Conservation (phyloP, 2,329 filamentous ascomycete species). For the Corinectria fuckeliana region DNA sequence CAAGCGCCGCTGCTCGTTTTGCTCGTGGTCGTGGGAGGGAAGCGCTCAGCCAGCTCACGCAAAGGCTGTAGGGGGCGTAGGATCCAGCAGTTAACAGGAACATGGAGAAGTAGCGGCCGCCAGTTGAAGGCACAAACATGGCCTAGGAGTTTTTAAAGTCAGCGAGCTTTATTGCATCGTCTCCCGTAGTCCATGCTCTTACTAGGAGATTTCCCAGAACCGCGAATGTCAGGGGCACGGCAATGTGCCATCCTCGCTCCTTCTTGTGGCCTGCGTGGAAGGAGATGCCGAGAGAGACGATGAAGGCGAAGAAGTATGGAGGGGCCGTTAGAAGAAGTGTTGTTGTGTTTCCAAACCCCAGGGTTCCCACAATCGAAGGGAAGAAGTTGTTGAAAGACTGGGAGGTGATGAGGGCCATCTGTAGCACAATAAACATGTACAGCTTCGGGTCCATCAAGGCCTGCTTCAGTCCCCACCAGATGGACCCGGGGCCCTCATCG, state of each 20-base stretch:
- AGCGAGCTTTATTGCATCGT: neutral
- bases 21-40: constrained; percentile 14
- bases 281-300: constrained; percentile 49
- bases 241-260: constrained; percentile 54
- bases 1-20: constrained; percentile 10
- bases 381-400: constrained; percentile 51
- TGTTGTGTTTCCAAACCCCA: constrained; percentile 13
- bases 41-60: constrained; percentile 13
- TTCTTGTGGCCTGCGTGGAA: constrained; percentile 52
- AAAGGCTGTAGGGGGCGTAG: constrained; percentile 13
- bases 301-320: constrained; percentile 20
- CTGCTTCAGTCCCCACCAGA: constrained; percentile 47
- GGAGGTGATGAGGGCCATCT: constrained; percentile 18
- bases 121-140: constrained; percentile 10
- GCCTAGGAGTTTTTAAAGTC: neutral
- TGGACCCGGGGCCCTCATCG: constrained; percentile 17
- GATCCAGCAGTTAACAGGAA: constrained; percentile 11
- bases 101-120: constrained; percentile 18
- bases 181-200: neutral
- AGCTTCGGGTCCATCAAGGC: constrained; percentile 47
- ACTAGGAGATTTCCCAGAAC: constrained; percentile 35
- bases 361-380: constrained; percentile 21
- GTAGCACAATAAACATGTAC: constrained; percentile 51
- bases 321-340: constrained; percentile 18
- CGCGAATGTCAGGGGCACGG: constrained; percentile 43